A percentile compares a stretch with the other conserved stretches of the same genome.
Conservation (phyloP, 768 basidiomycete species). For the Coprinellus micaceus region DNA sequence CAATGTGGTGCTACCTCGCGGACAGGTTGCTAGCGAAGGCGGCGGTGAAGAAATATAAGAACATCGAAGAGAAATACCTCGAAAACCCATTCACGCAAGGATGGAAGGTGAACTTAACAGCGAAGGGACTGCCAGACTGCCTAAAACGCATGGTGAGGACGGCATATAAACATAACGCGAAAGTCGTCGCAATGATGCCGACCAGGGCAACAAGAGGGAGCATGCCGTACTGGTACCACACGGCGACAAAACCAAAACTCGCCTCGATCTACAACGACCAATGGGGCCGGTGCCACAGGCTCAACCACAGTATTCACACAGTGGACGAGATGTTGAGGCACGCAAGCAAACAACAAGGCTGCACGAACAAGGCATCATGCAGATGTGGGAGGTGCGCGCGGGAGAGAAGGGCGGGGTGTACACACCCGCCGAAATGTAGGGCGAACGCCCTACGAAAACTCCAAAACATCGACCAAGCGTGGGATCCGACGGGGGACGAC, state of each 20-base stretch:
- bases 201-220: slow-evolving; percentile 4
- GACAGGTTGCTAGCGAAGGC: slow-evolving; percentile 19
- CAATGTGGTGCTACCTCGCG: slow-evolving; percentile 27
- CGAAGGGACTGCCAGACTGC: neutral
- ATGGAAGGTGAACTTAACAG: slow-evolving; percentile 16
- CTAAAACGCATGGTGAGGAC: slow-evolving; percentile 16
- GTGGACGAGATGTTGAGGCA: slow-evolving; percentile 10
- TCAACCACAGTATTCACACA: slow-evolving; percentile 11
- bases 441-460: slow-evolving; percentile 11
- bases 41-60: neutral
- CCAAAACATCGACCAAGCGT: slow-evolving; percentile 16
- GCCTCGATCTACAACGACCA: slow-evolving; percentile 6
- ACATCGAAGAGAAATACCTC: slow-evolving; percentile 2
- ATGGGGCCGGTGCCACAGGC: slow-evolving; percentile 11
- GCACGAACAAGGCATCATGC: neutral
- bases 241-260: slow-evolving; percentile 3
- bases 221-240: slow-evolving; percentile 32
- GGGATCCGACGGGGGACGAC: slow-evolving; percentile 18
- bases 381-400: slow-evolving; percentile 6
- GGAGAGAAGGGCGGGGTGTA: slow-evolving; percentile 8
- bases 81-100: slow-evolving; percentile 24
- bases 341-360: neutral
- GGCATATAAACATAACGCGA: slow-evolving; percentile 18
- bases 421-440: slow-evolving; percentile 16
- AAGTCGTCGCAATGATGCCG: slow-evolving; percentile 14